Percentiles rank a stretch among this genome's conserved stretches.
These are phyloP conservation scores for Curvularia sp. DNA, from an alignment of 2,329 filamentous ascomycete genomes.

Conservation along the genomic window DNA sequence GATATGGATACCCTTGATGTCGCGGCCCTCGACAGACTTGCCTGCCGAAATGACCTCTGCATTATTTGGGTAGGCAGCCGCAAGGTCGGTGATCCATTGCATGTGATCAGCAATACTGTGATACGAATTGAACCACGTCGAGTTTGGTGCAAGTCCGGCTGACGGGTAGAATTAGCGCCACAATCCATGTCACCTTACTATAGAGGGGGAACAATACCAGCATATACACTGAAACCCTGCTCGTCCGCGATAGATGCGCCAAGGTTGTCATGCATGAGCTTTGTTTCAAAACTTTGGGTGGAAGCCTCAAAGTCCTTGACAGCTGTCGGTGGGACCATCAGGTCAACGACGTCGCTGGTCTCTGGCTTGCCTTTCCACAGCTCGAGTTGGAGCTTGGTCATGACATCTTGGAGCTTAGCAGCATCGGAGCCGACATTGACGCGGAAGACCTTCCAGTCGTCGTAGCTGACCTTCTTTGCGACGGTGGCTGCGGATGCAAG, in stretches of 20 bases:
- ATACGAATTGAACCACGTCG: constrained; percentile 49
- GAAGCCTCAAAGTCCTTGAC: constrained; percentile 39
- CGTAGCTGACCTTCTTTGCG: constrained; percentile 41
- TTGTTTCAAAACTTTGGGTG: constrained; percentile 36
- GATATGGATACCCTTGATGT: constrained; percentile 50
- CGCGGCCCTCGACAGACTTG: constrained; percentile 47
- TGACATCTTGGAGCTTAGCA: constrained; percentile 37
- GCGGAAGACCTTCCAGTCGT: constrained; percentile 48
- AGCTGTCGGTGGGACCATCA: constrained; percentile 45
- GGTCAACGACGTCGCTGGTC: constrained; percentile 44
- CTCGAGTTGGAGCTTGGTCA: constrained; percentile 42
- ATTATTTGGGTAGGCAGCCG: constrained; percentile 45
- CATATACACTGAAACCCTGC: constrained; percentile 39
- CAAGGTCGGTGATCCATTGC: constrained; percentile 46
- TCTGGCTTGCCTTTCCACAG: constrained; percentile 47
- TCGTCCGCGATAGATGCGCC: constrained; percentile 47
- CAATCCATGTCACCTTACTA: constrained; percentile 2
- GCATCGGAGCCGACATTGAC: constrained; percentile 42
- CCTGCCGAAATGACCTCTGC: constrained; percentile 46
- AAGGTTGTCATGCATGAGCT: constrained; percentile 49
- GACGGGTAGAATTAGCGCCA: constrained; percentile 25
- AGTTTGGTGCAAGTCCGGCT: constrained; percentile 40
- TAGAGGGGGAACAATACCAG: constrained; percentile 32
- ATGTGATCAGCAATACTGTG: constrained; percentile 47
- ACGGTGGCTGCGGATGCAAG: constrained; percentile 45